These are phyloP conservation scores for Macrolepiota dolichaula DNA, from an alignment of 768 basidiomycete species.

Conservation along the genomic window DNA sequence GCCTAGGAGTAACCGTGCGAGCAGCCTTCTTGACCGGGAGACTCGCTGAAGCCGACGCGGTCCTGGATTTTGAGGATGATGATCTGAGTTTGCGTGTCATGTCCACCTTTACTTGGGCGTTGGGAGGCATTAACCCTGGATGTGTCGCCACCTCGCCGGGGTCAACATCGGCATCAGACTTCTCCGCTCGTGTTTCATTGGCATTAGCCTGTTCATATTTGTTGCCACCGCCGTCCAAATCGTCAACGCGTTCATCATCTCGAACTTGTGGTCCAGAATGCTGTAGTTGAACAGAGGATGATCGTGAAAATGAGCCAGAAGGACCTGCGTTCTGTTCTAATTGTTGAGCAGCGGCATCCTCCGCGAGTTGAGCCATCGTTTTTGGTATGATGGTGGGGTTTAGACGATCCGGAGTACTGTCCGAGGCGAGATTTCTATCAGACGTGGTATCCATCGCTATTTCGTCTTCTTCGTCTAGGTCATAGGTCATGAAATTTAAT, in stretches of 20 bases:
- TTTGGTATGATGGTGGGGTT: background rate
- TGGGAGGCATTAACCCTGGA: background rate
- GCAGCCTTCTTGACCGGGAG: background rate
- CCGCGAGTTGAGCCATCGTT: conserved; percentile 9
- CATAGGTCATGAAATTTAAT: conserved; percentile 29
- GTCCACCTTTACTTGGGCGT: background rate
- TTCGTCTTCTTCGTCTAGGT: conserved; percentile 24
- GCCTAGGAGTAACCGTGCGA: background rate
- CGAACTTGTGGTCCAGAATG: background rate
- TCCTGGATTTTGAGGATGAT: background rate
- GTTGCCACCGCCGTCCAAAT: background rate
- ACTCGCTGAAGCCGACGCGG: background rate
- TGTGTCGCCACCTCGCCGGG: background rate
- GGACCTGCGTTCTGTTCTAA: background rate
- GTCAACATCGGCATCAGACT: conserved; percentile 11
- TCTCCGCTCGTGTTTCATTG: background rate
- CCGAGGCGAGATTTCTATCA: background rate
- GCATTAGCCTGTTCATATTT: conserved; percentile 16
- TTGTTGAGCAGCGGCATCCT: background rate
- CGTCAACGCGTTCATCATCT: conserved; percentile 15
- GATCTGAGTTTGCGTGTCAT: background rate
- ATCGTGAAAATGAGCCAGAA: background rate
- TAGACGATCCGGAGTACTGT: background rate
- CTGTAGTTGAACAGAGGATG: background rate
- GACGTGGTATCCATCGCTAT: background rate